Conservation (phyloP, 176 grass and related monocot species). For the Paspalum vaginatum region DNA sequence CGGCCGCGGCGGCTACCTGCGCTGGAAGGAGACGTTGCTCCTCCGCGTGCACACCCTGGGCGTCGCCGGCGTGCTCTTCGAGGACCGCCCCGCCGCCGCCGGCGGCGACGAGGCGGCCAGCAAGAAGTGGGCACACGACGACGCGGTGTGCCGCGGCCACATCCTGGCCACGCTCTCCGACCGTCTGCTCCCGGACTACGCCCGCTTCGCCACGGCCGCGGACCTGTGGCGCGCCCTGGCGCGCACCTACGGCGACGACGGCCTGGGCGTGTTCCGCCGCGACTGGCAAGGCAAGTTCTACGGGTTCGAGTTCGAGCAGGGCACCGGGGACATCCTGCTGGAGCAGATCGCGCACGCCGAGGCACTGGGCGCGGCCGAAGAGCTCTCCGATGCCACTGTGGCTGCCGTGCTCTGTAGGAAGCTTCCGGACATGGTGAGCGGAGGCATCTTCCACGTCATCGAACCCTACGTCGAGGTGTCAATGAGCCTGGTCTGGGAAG, state of each 20-base stretch:
- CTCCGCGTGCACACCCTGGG: slow-evolving; percentile 31
- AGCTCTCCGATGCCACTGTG: not conserved
- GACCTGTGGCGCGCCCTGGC: slow-evolving; percentile 36
- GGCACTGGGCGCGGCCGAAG: not conserved
- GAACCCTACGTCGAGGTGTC: not conserved
- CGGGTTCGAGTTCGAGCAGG: not conserved
- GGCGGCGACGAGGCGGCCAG: not conserved
- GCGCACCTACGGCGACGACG: slow-evolving; percentile 9
- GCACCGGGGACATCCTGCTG: not conserved
- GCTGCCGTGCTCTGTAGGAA: not conserved
- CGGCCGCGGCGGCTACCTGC: slow-evolving; percentile 16
- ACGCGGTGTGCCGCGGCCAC: slow-evolving; percentile 47
- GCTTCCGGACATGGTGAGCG: not conserved
- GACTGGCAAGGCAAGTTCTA: not conserved
- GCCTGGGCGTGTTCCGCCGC: accelerated
- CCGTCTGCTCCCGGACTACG: slow-evolving; percentile 38
- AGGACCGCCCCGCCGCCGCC: not conserved
- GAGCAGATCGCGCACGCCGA: slow-evolving; percentile 30
- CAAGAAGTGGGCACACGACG: slow-evolving; percentile 28
- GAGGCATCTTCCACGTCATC: not conserved
- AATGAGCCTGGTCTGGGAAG: not conserved
- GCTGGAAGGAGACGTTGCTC: slow-evolving; percentile 54
- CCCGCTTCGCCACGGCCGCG: slow-evolving; percentile 15
- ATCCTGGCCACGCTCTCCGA: slow-evolving; percentile 40
- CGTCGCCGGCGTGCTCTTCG: slow-evolving; percentile 27